These are phyloP conservation scores for Conringia planisiliqua DNA, from an alignment of 345 rosid species.

Conservation along the genomic window DNA sequence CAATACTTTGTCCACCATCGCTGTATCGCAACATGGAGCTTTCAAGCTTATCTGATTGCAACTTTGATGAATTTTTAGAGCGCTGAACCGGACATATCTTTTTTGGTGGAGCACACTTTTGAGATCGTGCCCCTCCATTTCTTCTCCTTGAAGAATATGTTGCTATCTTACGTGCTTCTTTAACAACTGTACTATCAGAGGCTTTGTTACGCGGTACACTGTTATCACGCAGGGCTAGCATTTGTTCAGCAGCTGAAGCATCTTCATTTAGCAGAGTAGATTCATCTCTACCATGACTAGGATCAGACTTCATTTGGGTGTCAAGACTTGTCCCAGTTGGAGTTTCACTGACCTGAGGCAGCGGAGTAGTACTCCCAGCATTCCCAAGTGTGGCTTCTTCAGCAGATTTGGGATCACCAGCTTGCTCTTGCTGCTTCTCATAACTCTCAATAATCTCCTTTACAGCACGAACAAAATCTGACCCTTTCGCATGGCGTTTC, in stretches of 20 bases:
- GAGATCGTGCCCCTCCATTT: constrained; percentile 48
- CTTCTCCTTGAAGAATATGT: constrained; percentile 82
- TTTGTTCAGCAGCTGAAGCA: constrained; percentile 38
- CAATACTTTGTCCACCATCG: constrained; percentile 45
- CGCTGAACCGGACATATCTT: constrained; percentile 40
- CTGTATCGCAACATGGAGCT: constrained; percentile 35
- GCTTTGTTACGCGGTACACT: constrained; percentile 39
- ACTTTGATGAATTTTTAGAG: constrained; percentile 50
- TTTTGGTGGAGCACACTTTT: constrained; percentile 40
- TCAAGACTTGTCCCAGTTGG: constrained; percentile 44
- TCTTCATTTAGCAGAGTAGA: constrained; percentile 36
- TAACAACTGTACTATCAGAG: constrained; percentile 30
- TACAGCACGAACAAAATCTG: constrained; percentile 95
- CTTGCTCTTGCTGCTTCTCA: constrained; percentile 67
- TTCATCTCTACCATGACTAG: constrained; percentile 40
- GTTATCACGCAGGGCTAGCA: constrained; percentile 43
- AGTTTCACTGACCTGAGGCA: constrained; percentile 45
- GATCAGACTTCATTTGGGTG: constrained; percentile 33
- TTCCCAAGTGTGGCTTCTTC: constrained; percentile 43
- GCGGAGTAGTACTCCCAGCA: constrained; percentile 46
- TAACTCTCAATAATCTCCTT: constrained; percentile 82
- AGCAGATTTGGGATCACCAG: constrained; percentile 46
- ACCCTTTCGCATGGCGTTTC: constrained; percentile 86
- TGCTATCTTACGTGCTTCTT: constrained; percentile 48
- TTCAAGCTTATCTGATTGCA: constrained; percentile 43